A percentile compares a stretch with the other conserved stretches of the same genome.
phyloP scores from a whole-genome alignment of 768 basidiomycete genomes.

The Tylopilus subfusipes region DNA sequence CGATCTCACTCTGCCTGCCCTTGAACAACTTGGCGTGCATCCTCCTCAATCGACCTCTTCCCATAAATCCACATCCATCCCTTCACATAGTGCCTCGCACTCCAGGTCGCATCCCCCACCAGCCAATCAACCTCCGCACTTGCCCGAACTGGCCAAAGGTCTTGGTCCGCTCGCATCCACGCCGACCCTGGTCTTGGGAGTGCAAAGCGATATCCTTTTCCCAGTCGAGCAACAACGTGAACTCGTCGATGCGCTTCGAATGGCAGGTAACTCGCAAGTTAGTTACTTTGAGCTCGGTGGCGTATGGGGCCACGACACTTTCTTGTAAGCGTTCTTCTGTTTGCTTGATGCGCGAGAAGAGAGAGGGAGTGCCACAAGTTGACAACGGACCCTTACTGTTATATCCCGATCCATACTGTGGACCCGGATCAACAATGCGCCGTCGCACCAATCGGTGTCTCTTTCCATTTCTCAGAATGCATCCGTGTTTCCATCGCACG shows the following conservation, averaged over 20 bases:
- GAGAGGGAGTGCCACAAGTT: neutral
- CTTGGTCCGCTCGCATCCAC: slow-evolving; percentile 70
- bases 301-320: slow-evolving; percentile 99
- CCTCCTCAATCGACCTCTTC: slow-evolving; percentile 21
- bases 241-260: slow-evolving; percentile 84
- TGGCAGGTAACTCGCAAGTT: slow-evolving; percentile 85
- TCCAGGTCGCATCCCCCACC: slow-evolving; percentile 74
- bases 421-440: slow-evolving; percentile 7
- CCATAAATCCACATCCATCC: slow-evolving; percentile 16
- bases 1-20: slow-evolving; percentile 81
- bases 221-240: slow-evolving; percentile 97
- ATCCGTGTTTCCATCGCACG: neutral
- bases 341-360: neutral
- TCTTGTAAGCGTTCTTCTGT: slow-evolving; percentile 57
- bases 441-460: neutral
- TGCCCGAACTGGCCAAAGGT: slow-evolving; percentile 74
- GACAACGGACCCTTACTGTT: neutral
- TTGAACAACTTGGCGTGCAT: slow-evolving; percentile 62
- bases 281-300: slow-evolving; percentile 97
- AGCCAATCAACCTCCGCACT: slow-evolving; percentile 67
- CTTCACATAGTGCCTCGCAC: slow-evolving; percentile 40
- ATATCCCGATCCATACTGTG: slow-evolving; percentile 7
- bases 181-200: slow-evolving; percentile 85
- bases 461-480: neutral
- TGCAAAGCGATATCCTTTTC: slow-evolving; percentile 95